Evolutionary conservation across 345 rosid genomes (phyloP).

Genomic region (Hibiscus mutabilis): DNA sequence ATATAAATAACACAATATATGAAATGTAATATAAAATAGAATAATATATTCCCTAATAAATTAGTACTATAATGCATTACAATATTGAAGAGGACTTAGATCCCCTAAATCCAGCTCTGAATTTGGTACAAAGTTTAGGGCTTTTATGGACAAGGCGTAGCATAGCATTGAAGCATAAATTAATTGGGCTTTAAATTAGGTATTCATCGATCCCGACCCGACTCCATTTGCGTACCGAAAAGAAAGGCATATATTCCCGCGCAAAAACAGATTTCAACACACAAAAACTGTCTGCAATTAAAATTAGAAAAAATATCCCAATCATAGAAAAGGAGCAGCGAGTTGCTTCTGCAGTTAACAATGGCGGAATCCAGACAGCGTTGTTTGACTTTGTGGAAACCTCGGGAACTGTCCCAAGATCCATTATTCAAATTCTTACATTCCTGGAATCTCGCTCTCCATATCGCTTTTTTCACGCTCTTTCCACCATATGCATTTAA

Average conservation of each 20-base stretch:
- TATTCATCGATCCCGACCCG: background rate
- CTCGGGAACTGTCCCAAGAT: slow-evolving; percentile 22
- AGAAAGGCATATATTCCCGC: slow-evolving; percentile 7
- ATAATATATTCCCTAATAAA: too few species aligned
- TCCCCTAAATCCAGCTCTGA: too few species aligned
- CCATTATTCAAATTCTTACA: slow-evolving; percentile 18
- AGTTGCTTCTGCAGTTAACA: background rate
- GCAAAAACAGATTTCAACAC: background rate
- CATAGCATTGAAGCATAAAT: too few species aligned
- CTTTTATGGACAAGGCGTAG: too few species aligned
- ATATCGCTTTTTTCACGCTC: background rate
- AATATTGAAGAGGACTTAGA: too few species aligned
- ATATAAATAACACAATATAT: too few species aligned
- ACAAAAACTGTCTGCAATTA: background rate
- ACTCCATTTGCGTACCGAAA: background rate
- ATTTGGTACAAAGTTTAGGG: too few species aligned
- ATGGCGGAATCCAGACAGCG: background rate
- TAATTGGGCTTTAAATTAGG: background rate
- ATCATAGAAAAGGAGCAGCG: background rate
- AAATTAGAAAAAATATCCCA: background rate
- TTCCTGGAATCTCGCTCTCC: slow-evolving; percentile 21
- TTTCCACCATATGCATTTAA: background rate
- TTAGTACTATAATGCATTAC: too few species aligned
- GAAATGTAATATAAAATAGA: too few species aligned
- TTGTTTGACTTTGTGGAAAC: slow-evolving; percentile 30